Evolutionary conservation across 345 rosid genomes (phyloP).

Genomic region (Brassica cretica): DNA sequence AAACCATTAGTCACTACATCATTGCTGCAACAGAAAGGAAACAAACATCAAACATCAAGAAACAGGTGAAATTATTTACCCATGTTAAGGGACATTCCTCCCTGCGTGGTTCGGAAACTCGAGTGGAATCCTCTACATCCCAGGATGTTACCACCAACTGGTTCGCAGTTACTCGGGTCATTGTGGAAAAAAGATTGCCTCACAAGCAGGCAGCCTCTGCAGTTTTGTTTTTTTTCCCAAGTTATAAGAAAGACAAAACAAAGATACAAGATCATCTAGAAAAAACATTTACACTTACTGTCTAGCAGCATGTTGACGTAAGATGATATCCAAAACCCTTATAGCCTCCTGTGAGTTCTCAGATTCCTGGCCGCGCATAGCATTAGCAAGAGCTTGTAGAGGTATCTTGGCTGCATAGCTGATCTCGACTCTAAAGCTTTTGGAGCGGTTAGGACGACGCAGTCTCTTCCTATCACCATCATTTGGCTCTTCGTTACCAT

Average conservation of each 20-base stretch:
- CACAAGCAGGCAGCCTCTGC: slow-evolving; percentile 61
- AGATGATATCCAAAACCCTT: slow-evolving; percentile 76
- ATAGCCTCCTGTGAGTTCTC: slow-evolving; percentile 82
- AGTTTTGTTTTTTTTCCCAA: neutral
- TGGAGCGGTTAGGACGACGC: slow-evolving; percentile 59
- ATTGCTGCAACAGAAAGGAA: neutral
- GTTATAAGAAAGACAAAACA: slow-evolving; percentile 8
- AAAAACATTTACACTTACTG: slow-evolving; percentile 50
- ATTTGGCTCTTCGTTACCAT: slow-evolving; percentile 43
- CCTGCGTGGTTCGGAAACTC: slow-evolving; percentile 80
- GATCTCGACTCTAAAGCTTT: slow-evolving; percentile 64
- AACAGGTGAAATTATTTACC: slow-evolving; percentile 43
- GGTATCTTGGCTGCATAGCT: slow-evolving; percentile 85
- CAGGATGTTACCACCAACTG: slow-evolving; percentile 78
- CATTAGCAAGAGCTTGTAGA: slow-evolving; percentile 81
- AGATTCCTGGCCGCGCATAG: slow-evolving; percentile 75
- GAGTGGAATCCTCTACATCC: slow-evolving; percentile 88
- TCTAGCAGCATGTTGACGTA: slow-evolving; percentile 86
- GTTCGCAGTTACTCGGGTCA: slow-evolving; percentile 63
- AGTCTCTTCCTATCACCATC: slow-evolving; percentile 63
- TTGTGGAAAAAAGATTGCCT: slow-evolving; percentile 89
- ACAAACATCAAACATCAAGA: slow-evolving; percentile 7
- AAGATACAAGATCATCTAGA: neutral
- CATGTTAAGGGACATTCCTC: slow-evolving; percentile 87
- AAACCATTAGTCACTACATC: slow-evolving; percentile 5